A percentile compares a stretch with the other conserved stretches of the same genome.
Conservation (phyloP, 495 filamentous ascomycete species). For the Podospora conica region DNA sequence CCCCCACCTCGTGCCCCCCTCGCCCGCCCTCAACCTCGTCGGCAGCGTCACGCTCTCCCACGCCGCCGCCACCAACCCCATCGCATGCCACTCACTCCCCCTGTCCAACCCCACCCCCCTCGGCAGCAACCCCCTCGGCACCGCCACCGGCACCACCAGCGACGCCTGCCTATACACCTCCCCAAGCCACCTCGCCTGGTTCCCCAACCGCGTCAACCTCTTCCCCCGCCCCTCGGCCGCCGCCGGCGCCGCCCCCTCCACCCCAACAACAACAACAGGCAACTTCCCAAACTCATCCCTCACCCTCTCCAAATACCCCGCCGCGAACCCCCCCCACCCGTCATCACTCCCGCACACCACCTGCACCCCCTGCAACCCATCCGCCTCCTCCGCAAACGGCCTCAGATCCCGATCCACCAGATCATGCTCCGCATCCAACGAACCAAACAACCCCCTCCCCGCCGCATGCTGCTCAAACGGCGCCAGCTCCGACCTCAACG, state of each 20-base stretch:
- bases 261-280: conserved; percentile 77
- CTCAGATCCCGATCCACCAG: conserved; percentile 83
- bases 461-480: conserved; percentile 77
- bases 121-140: conserved; percentile 60
- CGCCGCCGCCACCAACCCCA: conserved; percentile 68
- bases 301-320: conserved; percentile 70
- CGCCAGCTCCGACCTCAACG: conserved; percentile 65
- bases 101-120: conserved; percentile 55
- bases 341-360: conserved; percentile 73
- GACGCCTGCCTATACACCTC: conserved; percentile 64
- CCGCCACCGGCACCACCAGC: conserved; percentile 70
- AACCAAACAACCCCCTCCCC: conserved; percentile 77
- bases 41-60: conserved; percentile 78
- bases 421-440: conserved; percentile 78
- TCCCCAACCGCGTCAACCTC: conserved; percentile 47
- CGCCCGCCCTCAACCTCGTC: conserved; percentile 55
- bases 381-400: conserved; percentile 85
- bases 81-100: conserved; percentile 71
- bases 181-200: conserved; percentile 62
- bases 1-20: conserved; percentile 46
- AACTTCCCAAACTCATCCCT: conserved; percentile 88
- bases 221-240: conserved; percentile 31
- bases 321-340: conserved; percentile 88
- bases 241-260: conserved; percentile 51
- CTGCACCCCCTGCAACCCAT: conserved; percentile 84